These are phyloP conservation scores for Cyclanthera cordifolia DNA, from an alignment of 306 rosid species.

Conservation along the genomic window DNA sequence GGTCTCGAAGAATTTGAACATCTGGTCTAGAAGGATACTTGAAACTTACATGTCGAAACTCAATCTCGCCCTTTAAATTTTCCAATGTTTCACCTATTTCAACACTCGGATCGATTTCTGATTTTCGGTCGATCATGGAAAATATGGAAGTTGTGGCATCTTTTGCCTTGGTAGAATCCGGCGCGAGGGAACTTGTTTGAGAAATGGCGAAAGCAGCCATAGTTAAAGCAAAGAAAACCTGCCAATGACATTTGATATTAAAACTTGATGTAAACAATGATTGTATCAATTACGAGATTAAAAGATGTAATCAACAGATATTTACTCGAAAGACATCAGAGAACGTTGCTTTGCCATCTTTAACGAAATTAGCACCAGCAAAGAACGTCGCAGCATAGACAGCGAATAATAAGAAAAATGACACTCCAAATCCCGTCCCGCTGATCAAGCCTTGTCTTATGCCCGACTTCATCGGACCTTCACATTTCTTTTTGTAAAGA, in stretches of 20 bases:
- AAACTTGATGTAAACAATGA: background rate
- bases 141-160: slow-evolving; percentile 50
- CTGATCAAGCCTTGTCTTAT: slow-evolving; percentile 46
- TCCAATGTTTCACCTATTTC: slow-evolving; percentile 33
- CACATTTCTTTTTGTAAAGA: slow-evolving; percentile 49
- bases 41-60: slow-evolving; percentile 44
- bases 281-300: background rate
- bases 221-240: slow-evolving; percentile 57
- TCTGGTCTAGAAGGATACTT: slow-evolving; percentile 59
- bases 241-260: slow-evolving; percentile 8
- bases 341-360: slow-evolving; percentile 35
- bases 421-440: slow-evolving; percentile 44
- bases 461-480: slow-evolving; percentile 47
- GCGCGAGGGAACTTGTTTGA: slow-evolving; percentile 38
- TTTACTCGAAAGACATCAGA: slow-evolving; percentile 48
- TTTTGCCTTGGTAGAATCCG: slow-evolving; percentile 47
- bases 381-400: slow-evolving; percentile 47
- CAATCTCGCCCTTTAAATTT: slow-evolving; percentile 51
- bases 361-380: slow-evolving; percentile 46
- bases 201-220: slow-evolving; percentile 45
- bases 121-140: slow-evolving; percentile 51
- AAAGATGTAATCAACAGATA: background rate
- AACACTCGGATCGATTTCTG: slow-evolving; percentile 43
- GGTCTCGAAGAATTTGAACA: slow-evolving; percentile 43
- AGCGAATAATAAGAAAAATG: slow-evolving; percentile 31